Evolutionary conservation across 805 yeast genomes (phyloP).

Genomic region (Myxozyma kluyveri): DNA sequence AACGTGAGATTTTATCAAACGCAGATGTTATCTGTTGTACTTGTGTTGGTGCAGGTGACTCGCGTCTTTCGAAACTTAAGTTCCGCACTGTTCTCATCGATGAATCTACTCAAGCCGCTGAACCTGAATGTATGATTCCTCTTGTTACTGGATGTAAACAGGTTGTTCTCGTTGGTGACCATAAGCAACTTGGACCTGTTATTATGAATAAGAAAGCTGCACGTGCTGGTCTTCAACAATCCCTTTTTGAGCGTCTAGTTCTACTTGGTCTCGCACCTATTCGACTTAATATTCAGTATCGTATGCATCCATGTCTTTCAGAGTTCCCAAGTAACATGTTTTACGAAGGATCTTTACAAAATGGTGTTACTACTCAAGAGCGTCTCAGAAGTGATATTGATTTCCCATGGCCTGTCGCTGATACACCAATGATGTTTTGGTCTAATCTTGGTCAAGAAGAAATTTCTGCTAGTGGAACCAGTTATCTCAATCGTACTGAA

Average conservation of each 20-base stretch:
- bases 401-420: constrained; percentile 90
- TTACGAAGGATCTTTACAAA: constrained; percentile 87
- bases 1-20: constrained; percentile 47
- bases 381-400: constrained; percentile 53
- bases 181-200: constrained; percentile 93
- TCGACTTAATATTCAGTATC: constrained; percentile 84
- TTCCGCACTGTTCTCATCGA: constrained; percentile 84
- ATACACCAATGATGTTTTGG: constrained; percentile 96
- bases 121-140: constrained; percentile 88
- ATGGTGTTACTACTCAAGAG: constrained; percentile 80
- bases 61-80: constrained; percentile 50
- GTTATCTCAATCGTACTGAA: constrained; percentile 80
- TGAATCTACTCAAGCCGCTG: constrained; percentile 92
- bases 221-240: constrained; percentile 81
- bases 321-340: constrained; percentile 90
- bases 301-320: constrained; percentile 87
- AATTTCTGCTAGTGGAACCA: constrained; percentile 74
- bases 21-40: constrained; percentile 87
- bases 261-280: constrained; percentile 80
- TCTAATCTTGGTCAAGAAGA: constrained; percentile 86
- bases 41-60: constrained; percentile 89
- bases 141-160: constrained; percentile 86
- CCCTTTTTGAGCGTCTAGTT: constrained; percentile 82
- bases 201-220: constrained; percentile 76
- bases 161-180: constrained; percentile 89